Evolutionary conservation across 1,284 basidiomycete species (phyloP), one percentile per base, ranked within the genome.

Genomic region (Ganoderma multipileum): DNA sequence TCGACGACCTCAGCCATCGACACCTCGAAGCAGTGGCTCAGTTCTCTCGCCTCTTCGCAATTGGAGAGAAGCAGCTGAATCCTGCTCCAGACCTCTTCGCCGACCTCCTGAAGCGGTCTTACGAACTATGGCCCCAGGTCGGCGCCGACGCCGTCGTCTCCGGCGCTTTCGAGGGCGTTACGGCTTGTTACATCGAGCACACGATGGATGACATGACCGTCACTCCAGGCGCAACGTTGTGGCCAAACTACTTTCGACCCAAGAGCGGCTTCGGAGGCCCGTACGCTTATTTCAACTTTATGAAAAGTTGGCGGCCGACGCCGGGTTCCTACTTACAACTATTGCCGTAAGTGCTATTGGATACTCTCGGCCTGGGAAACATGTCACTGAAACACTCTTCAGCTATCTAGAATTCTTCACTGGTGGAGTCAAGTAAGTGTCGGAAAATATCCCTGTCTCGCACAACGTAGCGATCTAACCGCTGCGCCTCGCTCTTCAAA

Each of bases 301-400:
- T 69, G 50, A 71, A 71, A 33, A 42, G 28, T 4, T 70, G 67
- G 69, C 57, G 64, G 36, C 18, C 66, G 14, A 64, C 61, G 2
- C 58, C 68, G n/a, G 66, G 67, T 38, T 64, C 71, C 12, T 72
- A 72, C 47, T 33, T 72, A 16, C 71, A 72, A 14, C 58, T 72
- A 23, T 14, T 72, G 7, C 71, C 71, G 71, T 72, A 38, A 66
- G 71, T 65, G 11, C 6, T 33, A 4, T 16, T 2, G 9, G 3
- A 9, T n/a, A 41, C 3, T 8, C 23, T 39, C 2, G 1, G 33
- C 33, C 33, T 8, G 33, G 33, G 33, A 33, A 33, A 14, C 14
- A 61, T 3, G 52, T 38, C 14, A 36, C 8, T 50, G 23, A 38
- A 39, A 58, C 7, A 9, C 33, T 0, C 20, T 7, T 6, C 23